A percentile compares a stretch with the other conserved stretches of the same genome.
Evolutionary conservation across 2,329 filamentous ascomycete genomes (phyloP).

Genomic region (Verticillium alfalfae): DNA sequence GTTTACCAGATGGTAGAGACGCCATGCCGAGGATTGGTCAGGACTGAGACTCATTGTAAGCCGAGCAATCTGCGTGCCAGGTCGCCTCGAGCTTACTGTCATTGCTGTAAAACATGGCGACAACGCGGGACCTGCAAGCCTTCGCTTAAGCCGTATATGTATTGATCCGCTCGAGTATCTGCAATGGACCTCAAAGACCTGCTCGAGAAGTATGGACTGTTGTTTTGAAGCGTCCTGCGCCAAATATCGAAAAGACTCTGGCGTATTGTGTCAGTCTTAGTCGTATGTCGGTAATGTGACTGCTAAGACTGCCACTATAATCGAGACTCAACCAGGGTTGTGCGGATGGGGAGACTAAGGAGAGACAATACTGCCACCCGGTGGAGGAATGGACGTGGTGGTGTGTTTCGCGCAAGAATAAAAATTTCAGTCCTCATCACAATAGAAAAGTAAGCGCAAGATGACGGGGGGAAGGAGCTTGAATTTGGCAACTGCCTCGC

Average conservation of each 20-base stretch:
- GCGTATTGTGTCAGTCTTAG: not conserved
- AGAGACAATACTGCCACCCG: not conserved
- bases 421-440: not conserved
- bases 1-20: constrained; percentile 89
- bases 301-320: not conserved
- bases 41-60: constrained; percentile 45
- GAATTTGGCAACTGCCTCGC: not conserved
- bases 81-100: constrained; percentile 60
- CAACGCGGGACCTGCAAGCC: not conserved
- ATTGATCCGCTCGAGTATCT: no score
- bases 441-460: not conserved
- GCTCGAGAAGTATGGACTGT: no score
- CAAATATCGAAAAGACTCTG: no score
- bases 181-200: no score
- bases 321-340: not conserved
- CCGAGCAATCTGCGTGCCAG: not conserved
- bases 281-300: not conserved
- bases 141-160: not conserved
- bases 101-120: constrained; percentile 87
- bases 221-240: no score
- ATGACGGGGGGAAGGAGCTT: not conserved
- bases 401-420: not conserved
- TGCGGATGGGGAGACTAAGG: not conserved
- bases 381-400: not conserved
- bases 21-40: constrained; percentile 82